Evolutionary conservation across 2,329 filamentous ascomycete species (phyloP), one percentile per base, ranked within the genome.

Genomic region (Coniochaeta sp.): DNA sequence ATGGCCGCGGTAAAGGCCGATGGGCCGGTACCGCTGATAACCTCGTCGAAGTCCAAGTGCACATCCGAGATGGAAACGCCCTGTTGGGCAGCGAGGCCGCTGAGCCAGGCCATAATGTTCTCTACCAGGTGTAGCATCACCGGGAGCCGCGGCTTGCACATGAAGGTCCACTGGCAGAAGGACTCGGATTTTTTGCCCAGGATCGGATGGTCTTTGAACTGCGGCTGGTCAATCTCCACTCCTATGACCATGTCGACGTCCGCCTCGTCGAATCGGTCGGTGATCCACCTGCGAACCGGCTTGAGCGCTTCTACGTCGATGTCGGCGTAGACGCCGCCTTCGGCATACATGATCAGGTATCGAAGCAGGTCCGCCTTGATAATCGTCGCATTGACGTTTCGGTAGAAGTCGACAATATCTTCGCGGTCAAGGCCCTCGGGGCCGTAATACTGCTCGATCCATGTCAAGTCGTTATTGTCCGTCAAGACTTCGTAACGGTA

Each of bases 401-500:
- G 76, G 69, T 87, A 87, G 34, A 81, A 79, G 36, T 81, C 73
- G 54, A 87, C 55, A 64, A 87, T 86, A 62, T 89, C 86, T 0
- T 80, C 81, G 17, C 87, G 81, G 67, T 89, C 83, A 64, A 88
- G 74, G 19, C 85, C 87, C 4, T 78, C 47, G 0, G 81, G 79
- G 0, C 87, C 87, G 65, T 85, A 90, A 65, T 88, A 79, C 24
- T 81, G 80, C 68, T 89, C 84, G 26, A 90, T 82, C 65, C 89
- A 90, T n/a, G 81, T 74, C 63, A 87, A 67, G 63, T 86, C 85
- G 65, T 88, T 89, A 63, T 78, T 76, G 62, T 90, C 87, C 0
- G 87, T 89, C 63, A 88, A 71, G 10, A 88, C 84, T 65, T 88
- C 85, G 65, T 88, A 88, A 63, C 86, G 76, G 69, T 86, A 82